A percentile compares a stretch with the other conserved stretches of the same genome.
Evolutionary conservation across 805 yeast species (phyloP).

Genomic region (Saturnispora sekii): DNA sequence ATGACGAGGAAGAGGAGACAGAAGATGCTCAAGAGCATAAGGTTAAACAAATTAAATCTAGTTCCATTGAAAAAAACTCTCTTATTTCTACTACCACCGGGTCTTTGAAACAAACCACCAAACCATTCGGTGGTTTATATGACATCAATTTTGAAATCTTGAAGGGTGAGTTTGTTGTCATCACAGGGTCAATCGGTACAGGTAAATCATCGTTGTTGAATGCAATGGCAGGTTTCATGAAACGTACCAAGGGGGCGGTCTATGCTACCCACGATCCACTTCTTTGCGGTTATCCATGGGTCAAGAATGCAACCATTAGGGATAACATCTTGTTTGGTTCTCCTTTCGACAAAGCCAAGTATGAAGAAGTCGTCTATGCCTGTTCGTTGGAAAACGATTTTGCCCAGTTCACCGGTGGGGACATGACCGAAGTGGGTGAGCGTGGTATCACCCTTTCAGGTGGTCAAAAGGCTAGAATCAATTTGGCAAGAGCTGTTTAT

Average conservation of each 20-base stretch:
- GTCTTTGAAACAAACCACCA: background rate
- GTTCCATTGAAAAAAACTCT: too few relatives aligned
- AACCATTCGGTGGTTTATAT: conserved; percentile 35
- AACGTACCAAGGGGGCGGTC: conserved; percentile 41
- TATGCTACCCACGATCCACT: conserved; percentile 43
- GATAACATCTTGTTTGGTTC: conserved; percentile 67
- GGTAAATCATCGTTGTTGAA: conserved; percentile 68
- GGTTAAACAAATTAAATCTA: background rate
- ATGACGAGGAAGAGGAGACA: conserved; percentile 1
- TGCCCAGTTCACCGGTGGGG: conserved; percentile 62
- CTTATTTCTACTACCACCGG: too few relatives aligned
- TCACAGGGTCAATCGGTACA: conserved; percentile 59
- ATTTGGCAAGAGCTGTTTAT: conserved; percentile 72
- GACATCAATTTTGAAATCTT: conserved; percentile 44
- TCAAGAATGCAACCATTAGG: conserved; percentile 68
- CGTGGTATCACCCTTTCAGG: conserved; percentile 79
- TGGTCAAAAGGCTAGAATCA: conserved; percentile 80
- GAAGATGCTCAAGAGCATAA: background rate
- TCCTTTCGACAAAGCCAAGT: conserved; percentile 40
- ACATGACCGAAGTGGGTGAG: conserved; percentile 73
- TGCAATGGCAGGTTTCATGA: conserved; percentile 69
- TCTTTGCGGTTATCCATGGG: conserved; percentile 66
- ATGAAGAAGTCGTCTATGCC: conserved; percentile 45
- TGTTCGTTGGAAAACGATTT: conserved; percentile 64
- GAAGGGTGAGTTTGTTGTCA: conserved; percentile 62